Base-by-base conservation (phyloP, 176 grass and related monocot species). In the Oryza longistaminata region DNA sequence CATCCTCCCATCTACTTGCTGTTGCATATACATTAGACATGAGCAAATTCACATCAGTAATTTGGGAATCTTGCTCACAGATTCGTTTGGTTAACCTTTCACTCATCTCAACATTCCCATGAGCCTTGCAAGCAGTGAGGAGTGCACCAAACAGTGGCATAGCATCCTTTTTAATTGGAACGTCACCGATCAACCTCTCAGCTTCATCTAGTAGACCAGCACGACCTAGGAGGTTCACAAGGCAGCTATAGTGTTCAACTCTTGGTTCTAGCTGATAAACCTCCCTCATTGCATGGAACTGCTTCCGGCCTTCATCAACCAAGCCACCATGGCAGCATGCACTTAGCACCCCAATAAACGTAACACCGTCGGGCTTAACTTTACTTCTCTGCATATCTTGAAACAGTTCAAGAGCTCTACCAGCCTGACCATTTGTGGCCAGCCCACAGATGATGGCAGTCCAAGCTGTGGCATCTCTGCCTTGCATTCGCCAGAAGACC, bases 321-420 rank as follows among this genome's bases (percentile, higher is more conserved):
- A 90, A 86, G 17, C 93, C 93, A 81, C 86, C 88, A 88, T 92
- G 93, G 78, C 72, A 86, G 52, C 93, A 95, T 44, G 90, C 90
- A 61, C 34, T 92, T 66, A 92, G 40, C 50, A 95, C 71, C 39
- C 88, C 71, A 3, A 95, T 84, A 39, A 92, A 90, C 2, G 90
- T 92, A 66, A 95, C 81, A 3, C 82, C 69, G 44, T 92, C 88
- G 44, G 93, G 88, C 73, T 66, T 86, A 66, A 11, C 29, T 44
- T 76, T 79, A 60, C 68, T 49, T 67, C 65, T 88, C 50, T 70
- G 61, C 93, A 95, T 90, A 73, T 88, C 85, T 9, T 61, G 35
- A 67, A 95, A 95, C 52, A 95, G 42, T 35, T 87, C 70, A 17
- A 95, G 85, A 62, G 93, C 90, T 88, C 66, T 88, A 75, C 17